Percentiles rank a stretch among this genome's conserved stretches.
Conservation (phyloP, 257 asterid species). For the Solanum rostratum region DNA sequence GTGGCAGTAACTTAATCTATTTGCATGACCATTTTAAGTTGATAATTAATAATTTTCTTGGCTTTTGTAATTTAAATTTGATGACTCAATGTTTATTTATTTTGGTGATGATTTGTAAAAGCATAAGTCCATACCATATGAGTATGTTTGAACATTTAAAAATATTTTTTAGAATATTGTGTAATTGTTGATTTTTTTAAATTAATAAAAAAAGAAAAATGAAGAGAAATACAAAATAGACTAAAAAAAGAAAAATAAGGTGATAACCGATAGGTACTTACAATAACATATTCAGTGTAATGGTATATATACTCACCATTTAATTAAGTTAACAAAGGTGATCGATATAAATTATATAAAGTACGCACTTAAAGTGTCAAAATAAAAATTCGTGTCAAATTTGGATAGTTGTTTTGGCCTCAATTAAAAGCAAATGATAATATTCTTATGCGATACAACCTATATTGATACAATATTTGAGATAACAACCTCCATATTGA, state of each 20-base stretch:
- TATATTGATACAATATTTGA: no score
- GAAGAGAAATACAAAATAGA: background rate
- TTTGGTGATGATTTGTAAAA: background rate
- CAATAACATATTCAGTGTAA: no score
- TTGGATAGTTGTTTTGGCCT: no score
- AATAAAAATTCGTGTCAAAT: no score
- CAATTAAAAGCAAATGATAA: no score
- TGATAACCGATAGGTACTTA: background rate
- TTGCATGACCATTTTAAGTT: background rate
- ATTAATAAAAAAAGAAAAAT: background rate
- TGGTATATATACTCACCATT: no score
- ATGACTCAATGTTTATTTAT: background rate
- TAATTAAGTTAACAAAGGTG: no score
- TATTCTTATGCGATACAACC: no score
- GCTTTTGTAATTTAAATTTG: background rate
- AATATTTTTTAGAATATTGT: background rate
- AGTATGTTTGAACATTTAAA: background rate
- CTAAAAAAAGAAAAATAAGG: background rate
- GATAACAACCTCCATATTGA: no score
- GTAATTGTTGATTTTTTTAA: background rate
- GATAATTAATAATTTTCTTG: background rate
- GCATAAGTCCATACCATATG: background rate
- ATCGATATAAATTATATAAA: no score
- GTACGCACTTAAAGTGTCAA: no score
- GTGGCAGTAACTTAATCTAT: no score